These are phyloP conservation scores for Podaxis sp. DNA, from an alignment of 768 basidiomycete species.

Conservation along the genomic window DNA sequence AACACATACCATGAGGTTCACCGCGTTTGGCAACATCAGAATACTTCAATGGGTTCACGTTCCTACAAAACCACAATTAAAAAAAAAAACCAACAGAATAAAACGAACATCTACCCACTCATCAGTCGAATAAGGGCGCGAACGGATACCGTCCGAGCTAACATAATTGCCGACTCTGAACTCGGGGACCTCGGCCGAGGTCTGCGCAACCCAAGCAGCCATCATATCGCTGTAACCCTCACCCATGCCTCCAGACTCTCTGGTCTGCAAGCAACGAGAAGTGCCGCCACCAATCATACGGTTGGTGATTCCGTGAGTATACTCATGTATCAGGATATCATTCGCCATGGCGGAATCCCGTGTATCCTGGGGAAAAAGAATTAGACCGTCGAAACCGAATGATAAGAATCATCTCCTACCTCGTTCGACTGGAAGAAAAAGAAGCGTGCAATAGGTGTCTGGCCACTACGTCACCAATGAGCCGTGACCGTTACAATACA, in stretches of 20 bases:
- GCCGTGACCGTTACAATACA: constrained; percentile 21
- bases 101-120: constrained; percentile 30
- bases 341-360: constrained; percentile 64
- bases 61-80: constrained; percentile 18
- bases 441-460: background rate
- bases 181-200: constrained; percentile 31
- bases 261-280: constrained; percentile 58
- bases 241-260: constrained; percentile 65
- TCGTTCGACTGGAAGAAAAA: background rate
- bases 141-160: constrained; percentile 47
- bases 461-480: background rate
- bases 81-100: background rate
- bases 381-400: background rate
- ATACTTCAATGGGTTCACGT: constrained; percentile 43
- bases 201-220: constrained; percentile 45
- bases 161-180: constrained; percentile 50
- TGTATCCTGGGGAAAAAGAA: constrained; percentile 30
- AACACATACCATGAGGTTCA: constrained; percentile 43
- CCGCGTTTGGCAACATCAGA: constrained; percentile 33
- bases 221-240: constrained; percentile 67
- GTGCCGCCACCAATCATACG: constrained; percentile 55
- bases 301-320: constrained; percentile 46
- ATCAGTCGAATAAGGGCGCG: constrained; percentile 54
- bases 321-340: constrained; percentile 52
- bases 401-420: background rate